phyloP scores from a whole-genome alignment of 2,329 filamentous ascomycete genomes.

The Cordyceps javanica region DNA sequence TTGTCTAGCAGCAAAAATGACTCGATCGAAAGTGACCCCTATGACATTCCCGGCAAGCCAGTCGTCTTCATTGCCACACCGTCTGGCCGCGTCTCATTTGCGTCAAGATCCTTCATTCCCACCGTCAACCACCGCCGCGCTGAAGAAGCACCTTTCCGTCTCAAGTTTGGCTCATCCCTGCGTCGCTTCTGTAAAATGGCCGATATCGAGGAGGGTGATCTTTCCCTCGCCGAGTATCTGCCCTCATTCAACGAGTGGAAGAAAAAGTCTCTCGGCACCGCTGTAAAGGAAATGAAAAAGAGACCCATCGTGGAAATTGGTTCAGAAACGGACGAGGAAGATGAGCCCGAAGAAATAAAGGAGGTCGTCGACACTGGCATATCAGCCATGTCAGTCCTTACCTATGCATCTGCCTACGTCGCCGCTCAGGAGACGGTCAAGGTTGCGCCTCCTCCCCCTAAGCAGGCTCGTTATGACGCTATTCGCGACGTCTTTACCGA shows the following conservation, averaged over 20 bases:
- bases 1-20: constrained; percentile 42
- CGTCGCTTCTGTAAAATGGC: constrained; percentile 32
- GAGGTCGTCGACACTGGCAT: constrained; percentile 10
- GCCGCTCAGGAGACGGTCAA: constrained; percentile 14
- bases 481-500: constrained; percentile 35
- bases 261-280: constrained; percentile 30
- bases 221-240: constrained; percentile 28
- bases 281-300: constrained; percentile 26
- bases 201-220: constrained; percentile 27
- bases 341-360: constrained; percentile 15
- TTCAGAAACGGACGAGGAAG: constrained; percentile 21
- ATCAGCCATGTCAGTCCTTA: constrained; percentile 15
- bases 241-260: constrained; percentile 28
- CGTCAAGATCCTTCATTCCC: constrained; percentile 38
- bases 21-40: constrained; percentile 31
- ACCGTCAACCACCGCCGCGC: constrained; percentile 29
- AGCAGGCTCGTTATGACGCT: constrained; percentile 23
- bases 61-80: constrained; percentile 43
- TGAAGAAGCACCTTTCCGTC: constrained; percentile 27
- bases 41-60: constrained; percentile 40
- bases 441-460: constrained; percentile 9
- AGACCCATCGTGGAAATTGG: constrained; percentile 23
- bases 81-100: constrained; percentile 40
- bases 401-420: constrained; percentile 18
- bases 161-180: constrained; percentile 29